Evolutionary conservation across 192 early-diverging fungal genomes (phyloP), one percentile per base, ranked within the genome.

Genomic region (Podila verticillata): DNA sequence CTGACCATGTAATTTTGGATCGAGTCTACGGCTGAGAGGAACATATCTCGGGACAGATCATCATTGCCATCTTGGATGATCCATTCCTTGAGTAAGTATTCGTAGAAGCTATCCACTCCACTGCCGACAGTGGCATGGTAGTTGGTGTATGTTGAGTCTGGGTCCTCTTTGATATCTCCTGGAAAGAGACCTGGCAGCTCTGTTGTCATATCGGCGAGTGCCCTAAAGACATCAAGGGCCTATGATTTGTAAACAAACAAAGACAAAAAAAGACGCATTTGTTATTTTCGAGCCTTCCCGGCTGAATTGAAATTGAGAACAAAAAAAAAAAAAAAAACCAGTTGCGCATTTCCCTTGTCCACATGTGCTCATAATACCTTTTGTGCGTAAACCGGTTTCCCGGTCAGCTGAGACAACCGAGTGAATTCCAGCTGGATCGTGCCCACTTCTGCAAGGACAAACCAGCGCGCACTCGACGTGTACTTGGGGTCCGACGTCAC

Each of bases 361-460:
- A 39, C 36, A 39, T 39, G 0, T 15, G 5, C 30, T 47, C 65
- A 44, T 15, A 44, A 47, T 85, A 90, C 89, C 32, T 30, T 64
- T n/a, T 84, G 48, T 57, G 89, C 88, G 75, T 92, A 96, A 8
- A 61, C 78, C 26, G 84, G 83, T 59, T 94, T 75, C 2, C 91
- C 92, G 8, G 93, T 95, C 13, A 95, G 83, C 66, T 96, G 85
- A 9, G 91, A 91, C 34, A 96, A 85, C 63, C 92, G 91, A 75
- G 88, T 89, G 66, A 93, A 91, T 75, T 96, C 95, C 9, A 96
- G 73, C 66, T 94, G 91, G 39, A 95, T 67, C 0, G 92, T 90
- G 44, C 93, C 94, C 34, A 89, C 74, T 70, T 93, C 90, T 35
- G 92, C 88, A 29, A 93, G 71, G 17, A 75, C 65, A 3, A 64